Base-by-base conservation (phyloP, 495 filamentous ascomycete species). In the Aspergillus baeticus region DNA sequence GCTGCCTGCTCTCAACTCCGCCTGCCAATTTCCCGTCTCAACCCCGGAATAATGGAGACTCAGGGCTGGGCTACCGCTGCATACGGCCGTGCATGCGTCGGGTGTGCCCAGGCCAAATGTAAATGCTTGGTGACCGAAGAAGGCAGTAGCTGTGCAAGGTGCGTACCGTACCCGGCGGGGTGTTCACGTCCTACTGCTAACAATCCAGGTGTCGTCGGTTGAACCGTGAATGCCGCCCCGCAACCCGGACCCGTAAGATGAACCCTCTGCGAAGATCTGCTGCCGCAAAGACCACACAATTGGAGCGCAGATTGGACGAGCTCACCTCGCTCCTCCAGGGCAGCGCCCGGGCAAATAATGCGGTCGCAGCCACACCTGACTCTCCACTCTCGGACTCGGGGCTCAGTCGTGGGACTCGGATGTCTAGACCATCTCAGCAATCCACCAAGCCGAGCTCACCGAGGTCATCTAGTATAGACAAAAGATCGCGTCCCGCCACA, bases 41-140 rank as follows among this genome's bases (percentile, higher is more conserved):
- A 29, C 26, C 26, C 8, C 26, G 4, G 26, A 29, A 8, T 4
- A 8, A 29, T 29, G 26, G 26, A 29, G 26, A 29, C 3, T 8
- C 26, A 29, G 8, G 26, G 26, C 26, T 29, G 26, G 26, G 26
- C 26, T 29, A 29, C 26, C 26, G 26, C 26, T 29, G 26, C 26
- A 29, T 60, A 60, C 35, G 57, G 57, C 2, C 31, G 47, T 14
- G 57, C 57, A 6, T 60, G 57, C 22, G 44, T 51, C 18, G 47
- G 15, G 3, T 60, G 57, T 18, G 44, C 37, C 7, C 51, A 42
- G 7, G 57, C 51, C 31, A 60, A 60, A 38, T 55, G 51, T 23
- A 48, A 48, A 7, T 60, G 57, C 15, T n/a, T 60, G 7, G 23
- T 29, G 1, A 21, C 23, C 3, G 38, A 20, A n/a, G 18, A n/a